Base-by-base conservation (phyloP, 1,284 basidiomycete species). In the Golubevia sp. region DNA sequence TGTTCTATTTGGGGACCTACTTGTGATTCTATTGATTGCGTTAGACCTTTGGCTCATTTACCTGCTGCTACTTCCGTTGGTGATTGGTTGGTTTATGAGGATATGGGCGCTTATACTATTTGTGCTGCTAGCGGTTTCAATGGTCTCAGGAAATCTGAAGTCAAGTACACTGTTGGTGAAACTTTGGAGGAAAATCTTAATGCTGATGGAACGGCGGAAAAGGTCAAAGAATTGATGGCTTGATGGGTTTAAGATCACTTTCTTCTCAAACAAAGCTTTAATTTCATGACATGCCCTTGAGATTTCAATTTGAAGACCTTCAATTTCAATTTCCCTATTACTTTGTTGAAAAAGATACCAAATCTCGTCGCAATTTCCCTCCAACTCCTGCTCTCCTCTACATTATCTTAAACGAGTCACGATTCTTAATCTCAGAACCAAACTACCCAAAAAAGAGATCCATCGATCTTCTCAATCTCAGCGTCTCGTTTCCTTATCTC, bases 51-150 rank as follows among this genome's bases (percentile, higher is more conserved):
- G 24, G 75, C 74, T 8, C 61, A 71, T 55, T 69, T 81, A 18
- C 79, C 80, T 26, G 65, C 65, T 27, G 68, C 66, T 3, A 67
- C 82, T 25, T 59, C 79, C 51, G 80, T 83, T 11, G 94, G 93
- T 6, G 93, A 97, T 84, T 97, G 94, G 94, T 87, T 97, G 6
- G 91, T 91, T 5, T 96, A 93, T 86, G 89, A 90, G 59, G 89
- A 92, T 77, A 96, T 97, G 93, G 93, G 93, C 49, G 93, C 93
- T 13, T 97, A 97, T 85, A 96, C 93, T 18, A 87, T 94, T 68
- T 95, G 92, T 76, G 93, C 93, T 0, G 92, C 94, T 21, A 92
- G 90, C 84, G 89, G 89, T 77, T 94, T 94, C 86, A 94, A 94
- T 79, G 93, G 92, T 61, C 66, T 86, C 63, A 72, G 76, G 24